These are phyloP conservation scores for Suhomyces chickasaworum DNA, from an alignment of 1,139 yeast species.

Conservation along the genomic window DNA sequence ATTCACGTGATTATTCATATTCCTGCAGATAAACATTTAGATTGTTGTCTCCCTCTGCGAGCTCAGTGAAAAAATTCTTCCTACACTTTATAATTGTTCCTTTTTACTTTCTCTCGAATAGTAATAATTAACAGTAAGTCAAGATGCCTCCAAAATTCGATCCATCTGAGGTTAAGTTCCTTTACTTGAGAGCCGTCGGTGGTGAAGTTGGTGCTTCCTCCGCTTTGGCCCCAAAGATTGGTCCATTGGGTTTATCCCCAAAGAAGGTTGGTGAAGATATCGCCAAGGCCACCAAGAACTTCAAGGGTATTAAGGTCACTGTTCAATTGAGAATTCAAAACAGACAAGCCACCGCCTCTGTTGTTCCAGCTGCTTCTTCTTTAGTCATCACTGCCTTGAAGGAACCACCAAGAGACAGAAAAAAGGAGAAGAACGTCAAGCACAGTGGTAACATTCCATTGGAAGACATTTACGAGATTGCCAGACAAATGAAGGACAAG, in stretches of 20 bases:
- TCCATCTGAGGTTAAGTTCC: conserved; percentile 97
- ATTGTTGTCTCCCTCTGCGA: not conserved
- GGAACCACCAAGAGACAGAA: conserved; percentile 99
- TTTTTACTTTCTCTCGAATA: conserved; percentile 11
- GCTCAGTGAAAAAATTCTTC: conserved; percentile 13
- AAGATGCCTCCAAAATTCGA: conserved; percentile 96
- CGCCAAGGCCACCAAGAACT: conserved; percentile 99
- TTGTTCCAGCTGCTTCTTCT: conserved; percentile 99
- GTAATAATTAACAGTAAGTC: conserved; percentile 17
- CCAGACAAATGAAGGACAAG: conserved; percentile 96
- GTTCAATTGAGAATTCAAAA: conserved; percentile 98
- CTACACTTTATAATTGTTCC: conserved; percentile 3
- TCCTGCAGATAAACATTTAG: conserved; percentile 6
- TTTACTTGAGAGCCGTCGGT: conserved; percentile 99
- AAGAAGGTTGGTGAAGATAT: conserved; percentile 99
- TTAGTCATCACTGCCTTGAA: conserved; percentile 98
- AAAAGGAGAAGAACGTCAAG: conserved; percentile 99
- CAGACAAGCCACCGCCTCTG: conserved; percentile 99
- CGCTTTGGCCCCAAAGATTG: conserved; percentile 99
- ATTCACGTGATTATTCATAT: not conserved
- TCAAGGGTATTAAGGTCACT: conserved; percentile 99
- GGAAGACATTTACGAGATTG: conserved; percentile 95
- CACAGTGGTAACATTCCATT: conserved; percentile 99
- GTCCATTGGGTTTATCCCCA: conserved; percentile 99
- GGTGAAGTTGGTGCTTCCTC: conserved; percentile 99